Evolutionary conservation across 495 filamentous ascomycete species (phyloP).

Genomic region (Aspergillus steynii): DNA sequence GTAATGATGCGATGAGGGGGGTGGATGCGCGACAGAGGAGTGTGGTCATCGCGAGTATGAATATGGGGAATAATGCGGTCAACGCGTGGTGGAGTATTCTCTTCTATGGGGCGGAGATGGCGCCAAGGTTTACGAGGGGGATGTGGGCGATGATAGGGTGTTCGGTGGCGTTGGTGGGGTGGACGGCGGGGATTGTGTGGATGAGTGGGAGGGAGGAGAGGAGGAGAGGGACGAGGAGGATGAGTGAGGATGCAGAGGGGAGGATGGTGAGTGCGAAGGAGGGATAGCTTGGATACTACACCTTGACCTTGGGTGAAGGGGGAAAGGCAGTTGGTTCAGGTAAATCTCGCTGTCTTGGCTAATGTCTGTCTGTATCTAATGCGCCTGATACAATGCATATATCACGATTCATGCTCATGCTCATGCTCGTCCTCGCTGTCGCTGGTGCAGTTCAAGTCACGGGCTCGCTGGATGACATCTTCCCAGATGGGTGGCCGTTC

Average conservation of each 20-base stretch:
- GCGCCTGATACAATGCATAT: too few relatives aligned
- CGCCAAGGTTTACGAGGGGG: conserved; percentile 58
- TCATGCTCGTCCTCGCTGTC: not conserved
- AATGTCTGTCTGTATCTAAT: not conserved
- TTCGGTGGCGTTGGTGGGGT: conserved; percentile 50
- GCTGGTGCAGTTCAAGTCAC: not conserved
- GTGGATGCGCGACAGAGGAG: conserved; percentile 46
- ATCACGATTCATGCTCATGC: not conserved
- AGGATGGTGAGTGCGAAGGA: not conserved
- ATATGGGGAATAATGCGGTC: conserved; percentile 55
- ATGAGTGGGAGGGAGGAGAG: conserved; percentile 1
- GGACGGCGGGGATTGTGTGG: conserved; percentile 36
- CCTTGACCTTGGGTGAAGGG: too few relatives aligned
- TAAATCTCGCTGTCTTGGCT: not conserved
- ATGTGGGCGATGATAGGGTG: conserved; percentile 62
- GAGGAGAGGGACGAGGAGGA: not conserved
- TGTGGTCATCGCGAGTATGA: conserved; percentile 56
- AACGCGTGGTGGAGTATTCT: conserved; percentile 65
- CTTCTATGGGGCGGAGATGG: conserved; percentile 60
- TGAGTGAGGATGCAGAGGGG: not conserved
- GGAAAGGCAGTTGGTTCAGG: not conserved
- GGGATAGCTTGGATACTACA: not conserved
- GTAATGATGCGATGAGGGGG: conserved; percentile 56
- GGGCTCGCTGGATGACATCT: conserved; percentile 31
- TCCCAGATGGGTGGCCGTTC: conserved; percentile 28